phyloP scores from a whole-genome alignment of 805 yeast species.

The Monosporozyma yasuniensis region DNA sequence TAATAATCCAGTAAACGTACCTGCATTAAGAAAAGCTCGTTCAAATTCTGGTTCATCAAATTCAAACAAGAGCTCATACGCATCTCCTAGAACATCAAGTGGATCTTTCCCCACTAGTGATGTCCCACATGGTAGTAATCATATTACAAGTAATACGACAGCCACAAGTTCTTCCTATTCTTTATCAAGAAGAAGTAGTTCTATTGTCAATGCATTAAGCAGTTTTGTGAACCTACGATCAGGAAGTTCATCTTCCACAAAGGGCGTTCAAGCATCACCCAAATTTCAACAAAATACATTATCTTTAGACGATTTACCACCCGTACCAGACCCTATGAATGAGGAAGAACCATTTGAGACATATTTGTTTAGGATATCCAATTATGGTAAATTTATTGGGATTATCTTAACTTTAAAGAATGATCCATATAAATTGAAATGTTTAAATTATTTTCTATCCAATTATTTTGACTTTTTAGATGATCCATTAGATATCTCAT shows the following conservation, averaged over 20 bases:
- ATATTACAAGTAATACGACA: neutral
- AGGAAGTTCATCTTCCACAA: conserved; percentile 9
- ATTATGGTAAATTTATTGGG: conserved; percentile 28
- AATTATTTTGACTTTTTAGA: conserved; percentile 39
- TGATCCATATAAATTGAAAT: conserved; percentile 20
- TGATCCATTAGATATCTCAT: conserved; percentile 57
- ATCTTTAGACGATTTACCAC: conserved; percentile 15
- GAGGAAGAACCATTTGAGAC: conserved; percentile 23
- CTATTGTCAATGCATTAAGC: conserved; percentile 32
- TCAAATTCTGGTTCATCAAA: conserved; percentile 1
- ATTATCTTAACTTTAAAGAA: conserved; percentile 25
- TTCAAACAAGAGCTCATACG: conserved; percentile 1
- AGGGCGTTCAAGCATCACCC: neutral
- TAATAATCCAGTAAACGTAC: neutral
- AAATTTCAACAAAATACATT: neutral
- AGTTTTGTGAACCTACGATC: conserved; percentile 31
- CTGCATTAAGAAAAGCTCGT: neutral
- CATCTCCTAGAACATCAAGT: conserved; percentile 3
- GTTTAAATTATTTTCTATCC: conserved; percentile 23
- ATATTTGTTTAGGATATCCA: conserved; percentile 24
- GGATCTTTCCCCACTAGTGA: conserved; percentile 1
- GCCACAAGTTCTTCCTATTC: conserved; percentile 5
- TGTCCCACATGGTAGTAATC: neutral
- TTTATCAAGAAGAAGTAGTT: conserved; percentile 29
- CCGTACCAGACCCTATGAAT: conserved; percentile 23